These are phyloP conservation scores for Cladophialophora psammophila DNA, from an alignment of 2,329 filamentous ascomycete genomes.

Conservation along the genomic window DNA sequence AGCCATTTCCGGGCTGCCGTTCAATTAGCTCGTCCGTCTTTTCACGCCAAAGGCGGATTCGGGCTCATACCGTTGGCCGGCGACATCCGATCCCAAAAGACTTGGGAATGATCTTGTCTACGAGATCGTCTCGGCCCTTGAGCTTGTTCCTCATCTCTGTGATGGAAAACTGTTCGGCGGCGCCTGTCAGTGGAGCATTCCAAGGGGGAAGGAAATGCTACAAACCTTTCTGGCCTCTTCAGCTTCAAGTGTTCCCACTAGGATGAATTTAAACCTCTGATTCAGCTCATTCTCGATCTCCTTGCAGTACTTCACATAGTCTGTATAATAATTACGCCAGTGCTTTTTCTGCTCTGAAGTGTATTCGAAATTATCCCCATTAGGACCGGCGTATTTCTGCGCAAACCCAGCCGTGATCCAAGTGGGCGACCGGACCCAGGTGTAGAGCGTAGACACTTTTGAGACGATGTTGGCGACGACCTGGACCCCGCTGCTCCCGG, in stretches of 20 bases:
- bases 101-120: slow-evolving; percentile 54
- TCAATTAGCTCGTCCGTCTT: slow-evolving; percentile 38
- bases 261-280: slow-evolving; percentile 61
- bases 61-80: slow-evolving; percentile 47
- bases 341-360: slow-evolving; percentile 32
- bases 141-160: slow-evolving; percentile 44
- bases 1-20: slow-evolving; percentile 36
- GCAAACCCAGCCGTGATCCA: slow-evolving; percentile 44
- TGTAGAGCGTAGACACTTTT: slow-evolving; percentile 44
- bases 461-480: slow-evolving; percentile 49
- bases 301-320: slow-evolving; percentile 53
- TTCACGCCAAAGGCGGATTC: slow-evolving; percentile 33
- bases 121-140: slow-evolving; percentile 43
- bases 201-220: too few species aligned
- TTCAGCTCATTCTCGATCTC: slow-evolving; percentile 60
- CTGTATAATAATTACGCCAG: slow-evolving; percentile 26
- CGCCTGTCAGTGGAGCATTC: slow-evolving; percentile 8
- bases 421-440: slow-evolving; percentile 44
- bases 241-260: slow-evolving; percentile 57
- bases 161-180: too few species aligned
- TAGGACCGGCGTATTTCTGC: slow-evolving; percentile 38
- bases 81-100: slow-evolving; percentile 55
- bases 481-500: slow-evolving; percentile 41
- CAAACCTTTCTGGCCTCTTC: slow-evolving; percentile 45
- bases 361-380: slow-evolving; percentile 37